A percentile compares a stretch with the other conserved stretches of the same genome.
These are phyloP conservation scores for Solanum pennellii DNA, from an alignment of 257 asterid species.

Conservation along the genomic window DNA sequence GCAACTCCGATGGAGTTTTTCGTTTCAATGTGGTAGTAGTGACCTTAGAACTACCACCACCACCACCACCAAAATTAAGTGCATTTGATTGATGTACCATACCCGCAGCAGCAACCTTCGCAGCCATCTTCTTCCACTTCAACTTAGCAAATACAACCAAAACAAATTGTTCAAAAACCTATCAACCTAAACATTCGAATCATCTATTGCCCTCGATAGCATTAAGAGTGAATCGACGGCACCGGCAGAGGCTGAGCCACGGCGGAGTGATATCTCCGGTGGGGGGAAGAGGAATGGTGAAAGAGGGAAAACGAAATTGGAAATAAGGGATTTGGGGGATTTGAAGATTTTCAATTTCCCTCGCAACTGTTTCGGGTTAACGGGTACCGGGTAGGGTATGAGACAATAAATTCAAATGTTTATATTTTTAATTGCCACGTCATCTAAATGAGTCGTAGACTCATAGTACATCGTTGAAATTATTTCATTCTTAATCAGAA, in stretches of 20 bases:
- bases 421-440: too few relatives aligned
- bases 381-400: background rate
- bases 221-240: background rate
- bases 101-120: constrained; percentile 50
- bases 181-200: background rate
- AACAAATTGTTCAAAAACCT: background rate
- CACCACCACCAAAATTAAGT: constrained; percentile 28
- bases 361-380: background rate
- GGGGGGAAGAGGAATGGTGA: background rate
- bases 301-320: background rate
- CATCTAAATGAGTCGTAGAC: background rate
- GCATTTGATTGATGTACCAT: constrained; percentile 35
- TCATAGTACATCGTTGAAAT: too few relatives aligned
- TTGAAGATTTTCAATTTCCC: constrained; percentile 1
- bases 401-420: too few relatives aligned
- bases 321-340: background rate
- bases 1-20: constrained; percentile 78
- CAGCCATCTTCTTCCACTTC: constrained; percentile 29
- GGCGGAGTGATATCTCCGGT: background rate
- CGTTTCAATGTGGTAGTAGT: constrained; percentile 39
- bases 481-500: background rate
- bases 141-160: background rate
- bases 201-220: background rate
- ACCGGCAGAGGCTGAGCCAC: background rate
- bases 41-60: constrained; percentile 27